A percentile compares a stretch with the other conserved stretches of the same genome.
Evolutionary conservation across 2,329 filamentous ascomycete genomes (phyloP).

Genomic region (Penicillium sp.): DNA sequence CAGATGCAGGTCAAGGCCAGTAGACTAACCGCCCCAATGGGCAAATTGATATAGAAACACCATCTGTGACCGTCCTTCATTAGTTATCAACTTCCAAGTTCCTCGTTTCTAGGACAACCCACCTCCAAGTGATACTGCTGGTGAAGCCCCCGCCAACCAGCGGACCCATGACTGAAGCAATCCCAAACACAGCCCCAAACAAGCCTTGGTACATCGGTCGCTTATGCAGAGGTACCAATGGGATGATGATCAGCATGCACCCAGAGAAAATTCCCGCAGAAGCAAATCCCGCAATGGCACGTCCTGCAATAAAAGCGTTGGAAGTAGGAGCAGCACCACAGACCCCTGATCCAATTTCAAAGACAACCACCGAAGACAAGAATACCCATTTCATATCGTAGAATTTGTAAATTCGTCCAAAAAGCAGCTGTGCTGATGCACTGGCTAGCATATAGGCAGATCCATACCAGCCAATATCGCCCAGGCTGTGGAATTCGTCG

Average conservation of each 20-base stretch:
- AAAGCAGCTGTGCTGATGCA: conserved; percentile 38
- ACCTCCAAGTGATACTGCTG: conserved; percentile 19
- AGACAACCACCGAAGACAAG: conserved; percentile 32
- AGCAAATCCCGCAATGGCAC: conserved; percentile 32
- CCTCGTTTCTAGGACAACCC: background rate
- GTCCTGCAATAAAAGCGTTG: conserved; percentile 30
- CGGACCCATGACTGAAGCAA: conserved; percentile 28
- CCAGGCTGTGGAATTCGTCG: conserved; percentile 20
- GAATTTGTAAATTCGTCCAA: conserved; percentile 38
- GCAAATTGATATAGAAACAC: conserved; percentile 17
- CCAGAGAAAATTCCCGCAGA: conserved; percentile 28
- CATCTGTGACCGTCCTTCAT: background rate
- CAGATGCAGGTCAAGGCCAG: background rate
- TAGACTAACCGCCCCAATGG: conserved; percentile 5
- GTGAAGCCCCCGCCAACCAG: conserved; percentile 25
- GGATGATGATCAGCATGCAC: conserved; percentile 9
- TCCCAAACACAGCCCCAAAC: conserved; percentile 25
- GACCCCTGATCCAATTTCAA: conserved; percentile 35
- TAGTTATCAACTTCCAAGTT: background rate
- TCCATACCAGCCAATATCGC: conserved; percentile 65
- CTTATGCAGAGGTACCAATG: conserved; percentile 10
- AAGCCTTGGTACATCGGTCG: conserved; percentile 27
- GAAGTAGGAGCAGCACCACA: conserved; percentile 33
- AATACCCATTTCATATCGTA: conserved; percentile 39
- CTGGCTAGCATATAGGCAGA: conserved; percentile 43